phyloP scores from a whole-genome alignment of 257 asterid species.

The Cinchona pubescens region DNA sequence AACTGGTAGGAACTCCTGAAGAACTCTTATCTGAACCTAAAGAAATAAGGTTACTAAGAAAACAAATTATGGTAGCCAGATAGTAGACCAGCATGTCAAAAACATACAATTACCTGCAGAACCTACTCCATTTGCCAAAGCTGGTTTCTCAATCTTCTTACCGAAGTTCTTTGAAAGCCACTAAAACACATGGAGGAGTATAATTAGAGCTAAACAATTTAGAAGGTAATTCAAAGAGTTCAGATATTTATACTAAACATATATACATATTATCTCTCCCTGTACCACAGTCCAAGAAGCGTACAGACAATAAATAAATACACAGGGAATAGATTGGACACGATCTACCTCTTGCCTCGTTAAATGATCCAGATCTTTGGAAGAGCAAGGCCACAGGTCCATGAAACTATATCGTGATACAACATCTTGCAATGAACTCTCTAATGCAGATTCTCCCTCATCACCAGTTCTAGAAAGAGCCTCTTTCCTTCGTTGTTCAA shows the following conservation, averaged over 20 bases:
- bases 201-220: not conserved
- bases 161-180: slow-evolving; percentile 68
- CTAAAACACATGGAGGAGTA: slow-evolving; percentile 30
- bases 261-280: not conserved
- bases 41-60: slow-evolving; percentile 16
- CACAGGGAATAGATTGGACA: not conserved
- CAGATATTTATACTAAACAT: not conserved
- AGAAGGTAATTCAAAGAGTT: not conserved
- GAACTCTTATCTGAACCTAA: slow-evolving; percentile 48
- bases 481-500: slow-evolving; percentile 95
- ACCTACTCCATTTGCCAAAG: slow-evolving; percentile 53
- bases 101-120: slow-evolving; percentile 34
- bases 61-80: not conserved
- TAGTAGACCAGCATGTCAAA: not conserved
- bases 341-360: slow-evolving; percentile 77
- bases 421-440: slow-evolving; percentile 78
- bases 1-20: slow-evolving; percentile 40
- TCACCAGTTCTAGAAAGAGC: slow-evolving; percentile 66
- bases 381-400: slow-evolving; percentile 98
- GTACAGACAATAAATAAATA: not conserved
- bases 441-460: slow-evolving; percentile 66
- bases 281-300: not conserved
- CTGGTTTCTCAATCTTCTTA: slow-evolving; percentile 61
- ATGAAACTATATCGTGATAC: slow-evolving; percentile 82
- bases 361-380: slow-evolving; percentile 87